Evolutionary conservation across 306 rosid species (phyloP).

Genomic region (Urtica urens): DNA sequence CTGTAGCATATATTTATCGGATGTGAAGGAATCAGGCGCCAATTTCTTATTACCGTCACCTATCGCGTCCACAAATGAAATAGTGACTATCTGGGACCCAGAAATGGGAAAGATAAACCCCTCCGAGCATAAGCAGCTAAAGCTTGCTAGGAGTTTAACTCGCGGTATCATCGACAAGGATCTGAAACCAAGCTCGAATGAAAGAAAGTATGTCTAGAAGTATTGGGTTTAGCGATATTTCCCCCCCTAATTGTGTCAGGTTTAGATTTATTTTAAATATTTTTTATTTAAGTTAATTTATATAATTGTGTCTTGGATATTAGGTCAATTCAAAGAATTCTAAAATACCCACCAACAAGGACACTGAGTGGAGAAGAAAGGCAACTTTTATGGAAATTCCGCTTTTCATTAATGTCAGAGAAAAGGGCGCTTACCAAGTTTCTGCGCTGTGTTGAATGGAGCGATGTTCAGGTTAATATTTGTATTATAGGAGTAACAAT

Average conservation of each 20-base stretch:
- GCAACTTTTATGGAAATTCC: conserved; percentile 95
- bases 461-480: conserved; percentile 77
- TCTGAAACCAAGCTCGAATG: conserved; percentile 83
- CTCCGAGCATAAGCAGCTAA: conserved; percentile 94
- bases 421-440: conserved; percentile 99
- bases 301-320: conserved; percentile 19
- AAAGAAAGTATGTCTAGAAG: conserved; percentile 73
- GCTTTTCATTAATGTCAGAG: conserved; percentile 97
- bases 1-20: conserved; percentile 21
- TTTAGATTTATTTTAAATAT: not conserved
- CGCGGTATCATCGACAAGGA: conserved; percentile 96
- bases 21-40: conserved; percentile 88
- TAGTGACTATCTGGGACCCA: conserved; percentile 91
- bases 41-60: conserved; percentile 88
- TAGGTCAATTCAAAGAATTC: conserved; percentile 81
- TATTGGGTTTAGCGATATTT: not conserved
- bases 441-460: conserved; percentile 97
- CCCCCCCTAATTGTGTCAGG: conserved; percentile 7
- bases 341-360: conserved; percentile 95
- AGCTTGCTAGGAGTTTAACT: conserved; percentile 90
- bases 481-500: not conserved
- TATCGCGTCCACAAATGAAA: conserved; percentile 81
- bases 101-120: conserved; percentile 88
- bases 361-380: conserved; percentile 95
- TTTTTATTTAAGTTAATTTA: conserved; percentile 3